These are phyloP conservation scores for Paxillus involutus DNA, from an alignment of 768 basidiomycete species.

Conservation along the genomic window DNA sequence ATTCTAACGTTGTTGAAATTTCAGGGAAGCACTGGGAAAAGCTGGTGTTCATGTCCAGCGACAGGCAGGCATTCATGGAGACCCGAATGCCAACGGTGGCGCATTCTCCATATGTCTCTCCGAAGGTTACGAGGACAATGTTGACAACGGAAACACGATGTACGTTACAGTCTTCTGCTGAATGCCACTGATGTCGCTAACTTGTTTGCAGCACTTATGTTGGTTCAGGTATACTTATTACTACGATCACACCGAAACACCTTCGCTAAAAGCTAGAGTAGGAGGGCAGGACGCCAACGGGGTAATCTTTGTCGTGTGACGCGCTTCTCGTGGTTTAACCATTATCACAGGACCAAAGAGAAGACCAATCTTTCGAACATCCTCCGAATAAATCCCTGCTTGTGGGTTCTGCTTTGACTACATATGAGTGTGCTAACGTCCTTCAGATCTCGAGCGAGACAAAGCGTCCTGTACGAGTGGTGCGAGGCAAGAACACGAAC, in stretches of 20 bases:
- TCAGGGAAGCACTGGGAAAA: conserved; percentile 20
- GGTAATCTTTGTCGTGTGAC: conserved; percentile 9
- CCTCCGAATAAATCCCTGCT: conserved; percentile 17
- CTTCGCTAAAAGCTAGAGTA: background rate
- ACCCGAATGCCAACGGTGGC: conserved; percentile 19
- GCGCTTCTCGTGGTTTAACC: background rate
- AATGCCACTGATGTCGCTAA: background rate
- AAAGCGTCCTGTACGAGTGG: conserved; percentile 35
- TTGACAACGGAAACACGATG: conserved; percentile 37
- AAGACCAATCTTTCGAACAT: conserved; percentile 24
- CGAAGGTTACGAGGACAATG: conserved; percentile 42
- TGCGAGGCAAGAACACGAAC: conserved; percentile 28
- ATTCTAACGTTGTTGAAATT: background rate
- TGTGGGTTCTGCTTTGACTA: conserved; percentile 6
- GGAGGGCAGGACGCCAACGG: conserved; percentile 22
- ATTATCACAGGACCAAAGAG: conserved; percentile 18
- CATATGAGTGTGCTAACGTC: background rate
- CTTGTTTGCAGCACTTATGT: conserved; percentile 30
- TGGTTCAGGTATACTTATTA: conserved; percentile 28
- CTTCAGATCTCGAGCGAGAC: conserved; percentile 30
- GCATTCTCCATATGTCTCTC: conserved; percentile 44
- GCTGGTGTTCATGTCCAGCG: conserved; percentile 34
- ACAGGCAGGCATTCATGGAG: conserved; percentile 42
- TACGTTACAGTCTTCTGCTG: conserved; percentile 17
- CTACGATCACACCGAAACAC: background rate